phyloP scores from a whole-genome alignment of 805 yeast genomes.

The Candida easanensis region DNA sequence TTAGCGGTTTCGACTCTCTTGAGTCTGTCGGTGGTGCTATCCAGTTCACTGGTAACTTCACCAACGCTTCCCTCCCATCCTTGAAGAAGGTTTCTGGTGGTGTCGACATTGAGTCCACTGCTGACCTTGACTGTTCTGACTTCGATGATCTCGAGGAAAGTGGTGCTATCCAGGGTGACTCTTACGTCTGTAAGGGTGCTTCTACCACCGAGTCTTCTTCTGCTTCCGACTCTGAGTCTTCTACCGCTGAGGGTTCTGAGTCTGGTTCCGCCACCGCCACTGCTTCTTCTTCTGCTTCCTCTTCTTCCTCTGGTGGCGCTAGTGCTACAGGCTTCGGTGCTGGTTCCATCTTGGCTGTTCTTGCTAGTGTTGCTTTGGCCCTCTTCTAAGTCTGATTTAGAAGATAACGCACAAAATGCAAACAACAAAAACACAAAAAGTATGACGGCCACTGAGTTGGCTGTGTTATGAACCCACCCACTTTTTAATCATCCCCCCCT shows the following conservation, averaged over 20 bases:
- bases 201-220: constrained; percentile 42
- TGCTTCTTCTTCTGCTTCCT: constrained; percentile 18
- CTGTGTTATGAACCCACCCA: constrained; percentile 1
- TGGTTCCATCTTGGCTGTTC: constrained; percentile 47
- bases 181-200: constrained; percentile 71
- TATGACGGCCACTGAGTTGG: neutral
- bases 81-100: constrained; percentile 89
- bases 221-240: constrained; percentile 30
- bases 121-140: constrained; percentile 77
- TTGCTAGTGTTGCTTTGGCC: constrained; percentile 39
- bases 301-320: constrained; percentile 37
- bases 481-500: constrained; percentile 1
- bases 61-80: constrained; percentile 70
- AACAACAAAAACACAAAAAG: neutral
- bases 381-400: constrained; percentile 39
- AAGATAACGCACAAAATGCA: neutral
- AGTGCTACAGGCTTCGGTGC: constrained; percentile 42
- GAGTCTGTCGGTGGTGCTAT: constrained; percentile 86
- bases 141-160: constrained; percentile 69
- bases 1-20: constrained; percentile 74
- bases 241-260: constrained; percentile 26
- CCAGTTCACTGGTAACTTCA: constrained; percentile 73
- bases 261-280: constrained; percentile 25
- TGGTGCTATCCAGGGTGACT: constrained; percentile 90
- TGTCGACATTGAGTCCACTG: constrained; percentile 72